phyloP scores from a whole-genome alignment of 2,329 filamentous ascomycete species.

The Metarhizium rileyi region DNA sequence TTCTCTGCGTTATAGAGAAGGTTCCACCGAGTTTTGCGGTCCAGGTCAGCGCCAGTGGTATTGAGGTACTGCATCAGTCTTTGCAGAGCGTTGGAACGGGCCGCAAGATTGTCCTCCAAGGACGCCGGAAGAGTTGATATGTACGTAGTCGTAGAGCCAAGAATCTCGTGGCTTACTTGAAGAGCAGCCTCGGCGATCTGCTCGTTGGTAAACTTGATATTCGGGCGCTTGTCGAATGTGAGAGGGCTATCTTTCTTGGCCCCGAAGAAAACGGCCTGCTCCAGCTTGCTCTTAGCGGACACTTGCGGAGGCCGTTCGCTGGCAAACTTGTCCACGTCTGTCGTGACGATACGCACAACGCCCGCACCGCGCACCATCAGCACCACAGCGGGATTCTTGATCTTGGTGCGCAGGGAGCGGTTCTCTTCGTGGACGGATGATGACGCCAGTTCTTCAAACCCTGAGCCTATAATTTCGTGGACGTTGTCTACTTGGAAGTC shows the following conservation, averaged over 20 bases:
- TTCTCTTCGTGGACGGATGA: slow-evolving; percentile 31
- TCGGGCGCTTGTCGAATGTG: slow-evolving; percentile 63
- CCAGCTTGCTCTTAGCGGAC: slow-evolving; percentile 79
- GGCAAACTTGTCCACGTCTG: slow-evolving; percentile 49
- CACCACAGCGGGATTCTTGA: slow-evolving; percentile 53
- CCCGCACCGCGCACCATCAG: slow-evolving; percentile 55
- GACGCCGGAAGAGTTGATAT: slow-evolving; percentile 65
- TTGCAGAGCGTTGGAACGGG: slow-evolving; percentile 62
- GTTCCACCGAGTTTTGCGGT: slow-evolving; percentile 62
- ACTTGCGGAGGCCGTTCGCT: slow-evolving; percentile 51
- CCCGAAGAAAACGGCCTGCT: slow-evolving; percentile 92
- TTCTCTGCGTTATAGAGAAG: slow-evolving; percentile 88
- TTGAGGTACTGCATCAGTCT: slow-evolving; percentile 65
- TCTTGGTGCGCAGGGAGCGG: slow-evolving; percentile 41
- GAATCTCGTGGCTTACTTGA: slow-evolving; percentile 68
- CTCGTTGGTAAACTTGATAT: slow-evolving; percentile 54
- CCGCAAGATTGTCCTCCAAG: slow-evolving; percentile 69
- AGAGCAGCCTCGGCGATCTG: slow-evolving; percentile 72
- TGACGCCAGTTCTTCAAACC: slow-evolving; percentile 47
- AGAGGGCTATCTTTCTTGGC: slow-evolving; percentile 74
- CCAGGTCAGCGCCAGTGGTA: slow-evolving; percentile 54
- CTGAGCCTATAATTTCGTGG: slow-evolving; percentile 54
- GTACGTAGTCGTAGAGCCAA: slow-evolving; percentile 66
- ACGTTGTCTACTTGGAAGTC: slow-evolving; percentile 61
- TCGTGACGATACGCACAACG: slow-evolving; percentile 47